Evolutionary conservation across 495 filamentous ascomycete genomes (phyloP), one percentile per base, ranked within the genome.

Genomic region (Neurospora sp.): DNA sequence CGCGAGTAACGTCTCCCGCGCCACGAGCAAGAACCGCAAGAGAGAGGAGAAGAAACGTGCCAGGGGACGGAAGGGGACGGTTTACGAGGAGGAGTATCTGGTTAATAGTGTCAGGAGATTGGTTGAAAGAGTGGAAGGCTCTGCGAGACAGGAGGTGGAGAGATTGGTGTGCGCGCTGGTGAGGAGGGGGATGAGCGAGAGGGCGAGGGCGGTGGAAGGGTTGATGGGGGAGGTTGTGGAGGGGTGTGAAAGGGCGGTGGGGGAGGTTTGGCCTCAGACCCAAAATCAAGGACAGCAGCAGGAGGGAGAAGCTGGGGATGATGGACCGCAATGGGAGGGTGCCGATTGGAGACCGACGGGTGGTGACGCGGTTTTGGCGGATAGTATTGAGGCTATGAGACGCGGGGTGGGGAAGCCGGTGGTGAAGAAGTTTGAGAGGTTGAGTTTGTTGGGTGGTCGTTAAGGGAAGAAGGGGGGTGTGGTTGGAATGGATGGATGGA

Each of bases 1-100:
- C 1, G 86, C 83, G 1, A 90, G 88, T 69, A 87, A 86, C 20
- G 87, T 87, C 2, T 91, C 92, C 23, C 87, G 93, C 11, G 90
- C 90, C 69, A 97, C 93, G 39, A 91, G 89, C 70, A 94, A 93
- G 85, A 97, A 95, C 74, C 88, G 93, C 18, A 86, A 90, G 18
- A 85, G 93, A 18, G 96, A 98, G 80, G 96, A 99, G 86, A 90
- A 97, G 77, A 99, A 99, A 88, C 88, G 94, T 8, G 96, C 96
- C 1, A 87, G 93, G 37, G 96, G 96, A 16, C 93, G 97, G 81
- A 97, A 98, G 86, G 96, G 96, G 18, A 97, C 91, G 54, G 91
- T 99, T 5, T 99, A 98, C 79, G 96, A 99, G 78, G 96, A 98
- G 80, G 96, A 98, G 82, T 98, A 99, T 80, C 86, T 99, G 12